Evolutionary conservation across 2,329 filamentous ascomycete genomes (phyloP), one percentile per base, ranked within the genome.

Genomic region (Aspergillus pseudoglaucus): DNA sequence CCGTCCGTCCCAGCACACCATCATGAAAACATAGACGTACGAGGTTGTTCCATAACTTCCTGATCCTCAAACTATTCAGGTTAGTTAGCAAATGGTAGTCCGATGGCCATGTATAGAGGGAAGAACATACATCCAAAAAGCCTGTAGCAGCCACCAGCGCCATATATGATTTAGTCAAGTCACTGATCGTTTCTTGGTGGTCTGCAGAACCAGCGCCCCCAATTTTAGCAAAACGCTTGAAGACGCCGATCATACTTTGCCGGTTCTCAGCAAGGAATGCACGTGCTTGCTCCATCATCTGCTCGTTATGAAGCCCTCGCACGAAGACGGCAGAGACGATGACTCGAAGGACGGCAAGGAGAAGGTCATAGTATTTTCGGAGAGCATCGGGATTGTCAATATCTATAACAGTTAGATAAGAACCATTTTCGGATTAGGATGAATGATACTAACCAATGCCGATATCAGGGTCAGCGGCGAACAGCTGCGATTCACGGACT

Each of bases 391-490:
- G 74, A 57, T 89, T 84, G 47, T 83, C 78, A 47, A 84, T 79
- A 56, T 88, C 82, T 75, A 52, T 14, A 6, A 10, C 33, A 9
- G 46, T 64, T 52, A 65, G 57, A 38, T 52, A 41, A 38, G 9
- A 8, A 23, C 9, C 6, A 27, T 35, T 15, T 20, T 14, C 18
- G 14, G 43, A 33, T 30, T 39, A 47, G 27, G 44, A 30, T 38
- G 37, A 6, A 18, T 10, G 17, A 12, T 51, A 58, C 69, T 59
- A 63, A 79, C 79, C 79, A 49, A 90, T 82, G 51, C 94, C 90
- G 47, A 98, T 82, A 66, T 98, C 93, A 0, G 93, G 93, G 65
- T 98, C 93, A 10, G 87, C 87, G 7, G 83, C 77, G 66, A 97
- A 98, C 18, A 97, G 78, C n/a, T 83, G 82, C 1, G 90, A 95